Conservation (phyloP, 2,329 filamentous ascomycete species). For the Colletotrichum tanaceti region DNA sequence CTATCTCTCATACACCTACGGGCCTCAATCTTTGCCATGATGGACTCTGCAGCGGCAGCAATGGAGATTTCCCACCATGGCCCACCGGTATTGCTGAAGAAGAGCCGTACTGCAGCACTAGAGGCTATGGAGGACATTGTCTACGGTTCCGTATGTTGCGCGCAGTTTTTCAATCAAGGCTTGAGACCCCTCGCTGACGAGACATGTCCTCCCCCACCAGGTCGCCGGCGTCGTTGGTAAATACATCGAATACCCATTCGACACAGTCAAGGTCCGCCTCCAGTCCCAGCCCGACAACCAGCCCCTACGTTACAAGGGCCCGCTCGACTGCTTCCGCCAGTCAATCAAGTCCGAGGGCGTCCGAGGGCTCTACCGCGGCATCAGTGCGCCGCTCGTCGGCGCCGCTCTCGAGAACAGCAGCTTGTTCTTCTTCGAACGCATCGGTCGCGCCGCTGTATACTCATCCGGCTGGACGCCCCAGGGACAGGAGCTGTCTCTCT, state of each 20-base stretch:
- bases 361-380: slow-evolving; percentile 86
- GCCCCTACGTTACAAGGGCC: slow-evolving; percentile 84
- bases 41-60: slow-evolving; percentile 36
- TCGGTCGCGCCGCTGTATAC: slow-evolving; percentile 76
- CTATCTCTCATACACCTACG: not conserved
- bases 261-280: slow-evolving; percentile 96
- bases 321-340: slow-evolving; percentile 92
- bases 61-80: slow-evolving; percentile 41
- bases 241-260: slow-evolving; percentile 98
- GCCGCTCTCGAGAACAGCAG: slow-evolving; percentile 93
- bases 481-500: slow-evolving; percentile 75
- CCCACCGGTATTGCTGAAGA: slow-evolving; percentile 34
- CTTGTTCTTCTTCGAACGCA: slow-evolving; percentile 89
- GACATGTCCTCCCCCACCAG: slow-evolving; percentile 55
- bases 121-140: slow-evolving; percentile 87
- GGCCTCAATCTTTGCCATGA: slow-evolving; percentile 16
- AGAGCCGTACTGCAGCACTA: slow-evolving; percentile 53
- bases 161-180: not conserved
- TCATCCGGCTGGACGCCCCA: slow-evolving; percentile 59
- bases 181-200: slow-evolving; percentile 4
- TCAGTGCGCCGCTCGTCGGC: slow-evolving; percentile 89
- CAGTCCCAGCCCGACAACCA: slow-evolving; percentile 93
- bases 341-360: slow-evolving; percentile 84
- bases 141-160: slow-evolving; percentile 82
- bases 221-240: slow-evolving; percentile 89